Evolutionary conservation across 768 basidiomycete species (phyloP), one percentile per base, ranked within the genome.

Genomic region (Fomitopsis serialis): DNA sequence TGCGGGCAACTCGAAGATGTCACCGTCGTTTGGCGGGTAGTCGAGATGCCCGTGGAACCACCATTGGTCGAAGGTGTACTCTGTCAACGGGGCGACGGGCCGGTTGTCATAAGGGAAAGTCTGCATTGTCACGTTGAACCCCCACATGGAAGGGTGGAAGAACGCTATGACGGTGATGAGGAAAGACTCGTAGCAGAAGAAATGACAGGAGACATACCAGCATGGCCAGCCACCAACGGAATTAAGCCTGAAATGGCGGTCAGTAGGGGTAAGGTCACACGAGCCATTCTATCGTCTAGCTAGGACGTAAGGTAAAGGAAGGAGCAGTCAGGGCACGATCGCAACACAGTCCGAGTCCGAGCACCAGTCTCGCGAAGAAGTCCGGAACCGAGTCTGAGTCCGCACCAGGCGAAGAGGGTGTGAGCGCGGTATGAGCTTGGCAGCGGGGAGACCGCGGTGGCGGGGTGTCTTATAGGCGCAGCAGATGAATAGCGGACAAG

Each of bases 31-130:
- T 1, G 87, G 85, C 0, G 85, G 85, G 53, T 75, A 66, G 53
- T 66, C 69, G 45, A 85, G 77, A 62, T 85, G 83, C 48, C 70
- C 70, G 60, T 87, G 82, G 66, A 85, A 84, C 85, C 84, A 80
- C 74, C 76, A 75, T 6, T 77, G 65, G 56, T 61, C 65, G 69
- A 68, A 80, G 50, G 61, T 70, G 65, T 50, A 68, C 71, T 54
- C 62, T 47, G 53, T 40, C 24, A 76, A 69, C 2, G 77, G 75
- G 0, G 61, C 56, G 6, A 74, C 81, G 23, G 86, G 84, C 2
- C 85, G 78, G 63, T 87, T 86, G 61, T 86, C 85, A 65, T 84
- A 83, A 4, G 69, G 42, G 47, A 75, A 84, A 1, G 78, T 78
- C 35, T 74, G 45, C 7, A 58, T 54, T 1, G 83, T 84, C n/a